Conservation (phyloP, 352 stramenopile genomes). For the Phytopythium helicoides region DNA sequence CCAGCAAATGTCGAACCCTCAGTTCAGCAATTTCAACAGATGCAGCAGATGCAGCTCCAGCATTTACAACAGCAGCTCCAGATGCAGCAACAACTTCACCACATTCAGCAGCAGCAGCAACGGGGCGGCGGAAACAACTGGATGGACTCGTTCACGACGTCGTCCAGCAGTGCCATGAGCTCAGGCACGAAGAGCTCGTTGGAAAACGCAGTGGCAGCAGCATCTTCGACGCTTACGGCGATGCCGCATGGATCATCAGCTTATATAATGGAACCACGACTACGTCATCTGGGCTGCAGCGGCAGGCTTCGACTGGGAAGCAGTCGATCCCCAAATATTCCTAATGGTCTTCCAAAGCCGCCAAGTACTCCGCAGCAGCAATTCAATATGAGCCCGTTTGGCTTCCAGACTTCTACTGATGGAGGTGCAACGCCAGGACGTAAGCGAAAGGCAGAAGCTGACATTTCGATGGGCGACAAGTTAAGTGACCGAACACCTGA, state of each 20-base stretch:
- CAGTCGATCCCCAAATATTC: not conserved
- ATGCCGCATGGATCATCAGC: conserved; percentile 20
- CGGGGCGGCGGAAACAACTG: conserved; percentile 22
- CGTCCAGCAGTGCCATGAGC: conserved; percentile 12
- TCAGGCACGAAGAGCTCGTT: conserved; percentile 16
- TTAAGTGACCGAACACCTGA: not conserved
- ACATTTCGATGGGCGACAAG: conserved; percentile 2
- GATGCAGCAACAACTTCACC: conserved; percentile 9
- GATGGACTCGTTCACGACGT: conserved; percentile 25
- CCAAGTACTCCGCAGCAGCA: not conserved
- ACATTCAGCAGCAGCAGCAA: conserved; percentile 39
- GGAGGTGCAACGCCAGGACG: not conserved
- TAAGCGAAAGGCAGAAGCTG: conserved; percentile 7
- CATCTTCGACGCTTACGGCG: conserved; percentile 34
- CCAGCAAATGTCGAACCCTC: conserved; percentile 16
- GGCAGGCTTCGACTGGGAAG: not conserved
- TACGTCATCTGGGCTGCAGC: not conserved
- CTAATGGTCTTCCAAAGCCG: too few species aligned
- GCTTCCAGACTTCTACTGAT: conserved; percentile 1
- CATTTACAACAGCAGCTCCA: conserved; percentile 14
- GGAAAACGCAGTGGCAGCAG: conserved; percentile 30
- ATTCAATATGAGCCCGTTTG: conserved; percentile 5
- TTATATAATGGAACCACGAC: not conserved
- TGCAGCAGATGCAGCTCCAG: conserved; percentile 17
- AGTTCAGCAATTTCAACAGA: conserved; percentile 23